A percentile compares a stretch with the other conserved stretches of the same genome.
These are phyloP conservation scores for Euphorbia lathyris DNA, from an alignment of 345 rosid species.

Conservation along the genomic window DNA sequence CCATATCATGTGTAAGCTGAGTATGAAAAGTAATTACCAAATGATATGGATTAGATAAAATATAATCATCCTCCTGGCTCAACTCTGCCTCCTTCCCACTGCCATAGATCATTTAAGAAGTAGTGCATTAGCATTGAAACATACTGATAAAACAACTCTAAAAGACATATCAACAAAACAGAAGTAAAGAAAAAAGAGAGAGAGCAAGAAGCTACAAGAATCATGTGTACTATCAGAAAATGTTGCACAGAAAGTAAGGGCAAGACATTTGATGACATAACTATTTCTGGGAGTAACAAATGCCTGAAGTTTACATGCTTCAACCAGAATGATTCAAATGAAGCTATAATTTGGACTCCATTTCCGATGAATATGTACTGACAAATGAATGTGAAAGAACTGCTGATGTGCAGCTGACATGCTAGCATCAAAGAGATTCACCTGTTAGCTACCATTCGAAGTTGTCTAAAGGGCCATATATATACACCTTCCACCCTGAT, in stretches of 20 bases:
- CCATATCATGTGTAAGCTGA: neutral
- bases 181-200: neutral
- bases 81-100: constrained; percentile 80
- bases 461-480: constrained; percentile 99
- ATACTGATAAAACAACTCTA: constrained; percentile 14
- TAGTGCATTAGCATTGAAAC: constrained; percentile 17
- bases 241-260: constrained; percentile 1
- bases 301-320: neutral
- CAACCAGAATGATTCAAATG: neutral
- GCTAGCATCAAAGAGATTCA: constrained; percentile 25
- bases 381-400: constrained; percentile 6
- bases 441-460: constrained; percentile 95
- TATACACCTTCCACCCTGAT: constrained; percentile 97
- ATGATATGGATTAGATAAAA: constrained; percentile 91
- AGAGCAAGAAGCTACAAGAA: constrained; percentile 1
- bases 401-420: neutral
- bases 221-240: constrained; percentile 1
- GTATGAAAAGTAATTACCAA: constrained; percentile 53
- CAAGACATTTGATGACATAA: neutral
- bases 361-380: neutral
- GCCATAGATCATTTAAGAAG: constrained; percentile 17
- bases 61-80: constrained; percentile 82
- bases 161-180: neutral
- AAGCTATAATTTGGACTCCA: neutral
- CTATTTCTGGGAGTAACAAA: neutral